Percentiles rank a stretch among this genome's conserved stretches.
Evolutionary conservation across 495 filamentous ascomycete species (phyloP).

Genomic region (Pyrenula massariospora): DNA sequence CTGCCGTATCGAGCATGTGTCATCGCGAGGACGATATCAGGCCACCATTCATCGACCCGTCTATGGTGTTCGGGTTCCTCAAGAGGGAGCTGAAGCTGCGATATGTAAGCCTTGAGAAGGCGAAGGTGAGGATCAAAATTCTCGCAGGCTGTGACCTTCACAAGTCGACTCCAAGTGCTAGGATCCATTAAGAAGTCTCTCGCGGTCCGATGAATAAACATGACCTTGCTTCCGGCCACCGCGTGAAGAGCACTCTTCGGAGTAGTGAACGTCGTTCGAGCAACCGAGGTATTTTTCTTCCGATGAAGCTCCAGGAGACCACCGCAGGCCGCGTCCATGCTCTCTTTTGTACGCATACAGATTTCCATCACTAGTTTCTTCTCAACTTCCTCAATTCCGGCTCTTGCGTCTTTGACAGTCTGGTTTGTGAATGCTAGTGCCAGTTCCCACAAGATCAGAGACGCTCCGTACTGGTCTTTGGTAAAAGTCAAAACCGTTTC

Average conservation of each 20-base stretch:
- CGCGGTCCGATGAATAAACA: constrained; percentile 8
- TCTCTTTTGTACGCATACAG: neutral
- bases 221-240: neutral
- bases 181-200: constrained; percentile 7
- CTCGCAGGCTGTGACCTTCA: neutral
- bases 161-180: constrained; percentile 1
- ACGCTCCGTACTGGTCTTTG: constrained; percentile 2
- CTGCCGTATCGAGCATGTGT: constrained; percentile 5
- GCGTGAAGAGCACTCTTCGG: neutral
- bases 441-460: constrained; percentile 9
- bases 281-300: neutral
- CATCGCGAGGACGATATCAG: constrained; percentile 6
- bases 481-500: constrained; percentile 7
- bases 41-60: constrained; percentile 9
- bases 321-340: neutral
- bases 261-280: neutral
- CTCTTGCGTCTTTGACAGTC: constrained; percentile 1
- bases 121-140: constrained; percentile 10
- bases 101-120: constrained; percentile 7
- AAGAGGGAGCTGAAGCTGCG: constrained; percentile 8
- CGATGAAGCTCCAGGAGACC: neutral
- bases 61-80: constrained; percentile 8
- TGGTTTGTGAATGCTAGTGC: constrained; percentile 3
- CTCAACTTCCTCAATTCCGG: neutral
- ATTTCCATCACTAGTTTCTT: neutral